Conservation (phyloP, 1,284 basidiomycete genomes). For the Farysia itapuensis region DNA sequence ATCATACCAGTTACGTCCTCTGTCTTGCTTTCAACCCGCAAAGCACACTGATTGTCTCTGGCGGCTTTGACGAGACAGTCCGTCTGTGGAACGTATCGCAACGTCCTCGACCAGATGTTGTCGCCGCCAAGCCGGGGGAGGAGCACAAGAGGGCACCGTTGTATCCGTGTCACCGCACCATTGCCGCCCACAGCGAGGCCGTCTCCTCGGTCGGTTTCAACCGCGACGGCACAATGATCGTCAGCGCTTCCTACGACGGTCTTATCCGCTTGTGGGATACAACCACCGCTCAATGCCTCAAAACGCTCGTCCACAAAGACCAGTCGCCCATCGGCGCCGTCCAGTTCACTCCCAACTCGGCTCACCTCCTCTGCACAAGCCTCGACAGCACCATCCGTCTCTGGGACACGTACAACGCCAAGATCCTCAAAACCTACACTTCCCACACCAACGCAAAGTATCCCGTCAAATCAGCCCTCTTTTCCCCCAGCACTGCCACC, state of each 20-base stretch:
- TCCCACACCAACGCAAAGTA: conserved; percentile 81
- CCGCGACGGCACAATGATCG: conserved; percentile 88
- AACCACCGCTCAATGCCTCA: conserved; percentile 92
- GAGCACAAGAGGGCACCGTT: too few relatives aligned
- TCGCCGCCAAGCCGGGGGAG: too few relatives aligned
- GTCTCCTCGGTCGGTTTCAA: conserved; percentile 92
- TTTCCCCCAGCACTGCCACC: neutral
- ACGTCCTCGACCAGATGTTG: too few relatives aligned
- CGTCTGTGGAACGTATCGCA: conserved; percentile 92
- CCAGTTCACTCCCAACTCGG: conserved; percentile 85
- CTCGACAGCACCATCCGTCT: conserved; percentile 89
- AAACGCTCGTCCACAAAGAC: conserved; percentile 92
- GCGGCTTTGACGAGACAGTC: conserved; percentile 91
- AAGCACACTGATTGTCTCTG: conserved; percentile 84
- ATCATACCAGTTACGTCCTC: conserved; percentile 93
- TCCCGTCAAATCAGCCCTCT: conserved; percentile 58
- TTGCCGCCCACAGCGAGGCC: conserved; percentile 92
- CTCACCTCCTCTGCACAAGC: conserved; percentile 82
- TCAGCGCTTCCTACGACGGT: conserved; percentile 92
- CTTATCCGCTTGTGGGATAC: conserved; percentile 85
- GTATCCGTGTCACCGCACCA: conserved; percentile 54
- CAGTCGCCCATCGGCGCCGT: conserved; percentile 88
- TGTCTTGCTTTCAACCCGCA: conserved; percentile 87
- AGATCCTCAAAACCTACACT: conserved; percentile 87
- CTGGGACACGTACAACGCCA: conserved; percentile 90